Evolutionary conservation across 352 stramenopile genomes (phyloP).

Genomic region (Globisporangium paddicum): DNA sequence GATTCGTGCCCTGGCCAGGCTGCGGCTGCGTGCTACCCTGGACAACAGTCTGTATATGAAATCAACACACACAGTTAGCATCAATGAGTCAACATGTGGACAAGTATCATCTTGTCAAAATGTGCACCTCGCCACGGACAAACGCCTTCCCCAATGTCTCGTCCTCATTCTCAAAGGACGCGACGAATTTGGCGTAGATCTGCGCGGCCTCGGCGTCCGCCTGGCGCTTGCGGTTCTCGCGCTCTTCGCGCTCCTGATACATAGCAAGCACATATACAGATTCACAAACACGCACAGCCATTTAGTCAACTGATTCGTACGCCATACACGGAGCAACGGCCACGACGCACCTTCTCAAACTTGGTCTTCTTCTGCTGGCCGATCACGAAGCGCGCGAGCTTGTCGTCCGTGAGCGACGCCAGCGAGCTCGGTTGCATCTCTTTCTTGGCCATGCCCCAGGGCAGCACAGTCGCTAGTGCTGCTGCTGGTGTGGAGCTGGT

Average conservation of each 20-base stretch:
- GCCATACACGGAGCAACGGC: not conserved
- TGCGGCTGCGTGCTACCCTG: not conserved
- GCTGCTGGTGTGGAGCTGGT: not conserved
- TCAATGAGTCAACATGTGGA: not conserved
- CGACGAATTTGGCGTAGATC: slow-evolving; percentile 89
- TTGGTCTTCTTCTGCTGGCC: slow-evolving; percentile 84
- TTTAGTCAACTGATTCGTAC: not conserved
- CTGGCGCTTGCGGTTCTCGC: slow-evolving; percentile 77
- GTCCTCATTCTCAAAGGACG: slow-evolving; percentile 83
- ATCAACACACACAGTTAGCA: not conserved
- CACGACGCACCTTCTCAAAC: slow-evolving; percentile 63
- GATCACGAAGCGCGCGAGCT: slow-evolving; percentile 72
- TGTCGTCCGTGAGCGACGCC: slow-evolving; percentile 64
- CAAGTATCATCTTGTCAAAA: not conserved
- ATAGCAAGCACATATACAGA: not conserved
- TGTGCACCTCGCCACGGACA: slow-evolving; percentile 31
- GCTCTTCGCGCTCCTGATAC: slow-evolving; percentile 60
- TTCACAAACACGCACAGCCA: not conserved
- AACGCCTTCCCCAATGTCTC: slow-evolving; percentile 58
- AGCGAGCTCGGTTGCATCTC: slow-evolving; percentile 74
- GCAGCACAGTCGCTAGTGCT: slow-evolving; percentile 17
- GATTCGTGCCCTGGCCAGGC: not conserved
- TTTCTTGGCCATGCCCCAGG: slow-evolving; percentile 59
- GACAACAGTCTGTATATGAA: slow-evolving; percentile 3
- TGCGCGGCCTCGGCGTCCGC: slow-evolving; percentile 83